These are phyloP conservation scores for Calonectria honghensis DNA, from an alignment of 2,329 filamentous ascomycete species.

Conservation along the genomic window DNA sequence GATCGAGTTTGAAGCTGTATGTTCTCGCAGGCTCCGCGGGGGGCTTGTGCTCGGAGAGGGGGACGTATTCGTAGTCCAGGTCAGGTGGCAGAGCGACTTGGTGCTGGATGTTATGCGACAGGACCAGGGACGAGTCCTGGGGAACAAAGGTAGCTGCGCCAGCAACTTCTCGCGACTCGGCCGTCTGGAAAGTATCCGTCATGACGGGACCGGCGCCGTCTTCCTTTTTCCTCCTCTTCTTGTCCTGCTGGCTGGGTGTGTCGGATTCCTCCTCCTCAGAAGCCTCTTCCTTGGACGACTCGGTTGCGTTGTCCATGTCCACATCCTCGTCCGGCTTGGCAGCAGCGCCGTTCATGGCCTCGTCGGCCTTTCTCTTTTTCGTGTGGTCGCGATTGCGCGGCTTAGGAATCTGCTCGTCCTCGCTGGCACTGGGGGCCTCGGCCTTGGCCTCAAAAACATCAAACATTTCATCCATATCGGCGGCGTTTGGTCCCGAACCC, in stretches of 20 bases:
- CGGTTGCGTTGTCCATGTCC: slow-evolving; percentile 64
- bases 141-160: slow-evolving; percentile 81
- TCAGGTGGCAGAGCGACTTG: slow-evolving; percentile 96
- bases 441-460: slow-evolving; percentile 84
- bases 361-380: slow-evolving; percentile 92
- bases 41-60: slow-evolving; percentile 95
- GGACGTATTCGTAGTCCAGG: slow-evolving; percentile 94
- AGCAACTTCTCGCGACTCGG: slow-evolving; percentile 92
- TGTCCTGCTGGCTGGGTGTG: slow-evolving; percentile 71
- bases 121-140: slow-evolving; percentile 83
- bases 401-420: slow-evolving; percentile 66
- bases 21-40: slow-evolving; percentile 88
- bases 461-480: slow-evolving; percentile 85
- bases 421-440: slow-evolving; percentile 63
- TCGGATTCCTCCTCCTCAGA: slow-evolving; percentile 62
- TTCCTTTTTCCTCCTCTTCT: slow-evolving; percentile 78
- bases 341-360: slow-evolving; percentile 73
- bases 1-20: slow-evolving; percentile 94
- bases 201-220: slow-evolving; percentile 85
- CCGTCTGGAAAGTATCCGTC: slow-evolving; percentile 95
- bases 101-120: slow-evolving; percentile 98
- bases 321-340: slow-evolving; percentile 49
- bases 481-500: slow-evolving; percentile 42
- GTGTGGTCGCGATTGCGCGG: slow-evolving; percentile 75
- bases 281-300: slow-evolving; percentile 61